Evolutionary conservation across 345 rosid genomes (phyloP), one percentile per base, ranked within the genome.

Genomic region (Conringia planisiliqua): DNA sequence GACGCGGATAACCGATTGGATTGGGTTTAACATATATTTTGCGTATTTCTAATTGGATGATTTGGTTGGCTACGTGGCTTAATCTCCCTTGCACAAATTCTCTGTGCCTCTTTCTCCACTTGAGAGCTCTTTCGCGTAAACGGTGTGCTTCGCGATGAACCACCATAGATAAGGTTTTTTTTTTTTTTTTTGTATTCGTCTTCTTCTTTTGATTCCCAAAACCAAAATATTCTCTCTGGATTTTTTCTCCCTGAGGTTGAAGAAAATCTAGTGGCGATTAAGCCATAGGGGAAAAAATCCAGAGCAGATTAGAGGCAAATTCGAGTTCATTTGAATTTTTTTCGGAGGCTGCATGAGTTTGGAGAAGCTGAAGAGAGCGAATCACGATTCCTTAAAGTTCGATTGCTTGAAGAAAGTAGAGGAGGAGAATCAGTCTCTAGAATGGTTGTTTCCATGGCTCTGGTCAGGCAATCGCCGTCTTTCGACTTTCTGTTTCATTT

Each of bases 261-360:
- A 60, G 30, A 43, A 16, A 47, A 50, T n/a, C 7, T 0, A 43
- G 48, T 39, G 44, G 65, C 44, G 29, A 61, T 61, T 27, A 69
- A 32, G 29, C 65, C 32, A 1, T 11, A 42, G 16, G 65, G 51
- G 14, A 4, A 27, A 24, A 62, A 63, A 51, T 5, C 66, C 50
- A 77, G 71, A 54, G 39, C 44, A 51, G 29, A 4, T 30, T 22
- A 22, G 24, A 22, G 24, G 24, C 24, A 22, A 22, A 66, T n/a
- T 36, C 22, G 20, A 30, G 22, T 46, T 17, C 43, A 33, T 29
- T 17, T 46, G n/a, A 17, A 1, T 12, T 16, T 6, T 5, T 13
- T 27, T 8, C 24, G 24, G 24, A 22, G 24, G 65, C 90, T 86
- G 90, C 87, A 85, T 87, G 96, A 89, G 85, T 80, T 67, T 74